A percentile compares a stretch with the other conserved stretches of the same genome.
Evolutionary conservation across 495 filamentous ascomycete species (phyloP).

Genomic region (Penicillium roqueforti): DNA sequence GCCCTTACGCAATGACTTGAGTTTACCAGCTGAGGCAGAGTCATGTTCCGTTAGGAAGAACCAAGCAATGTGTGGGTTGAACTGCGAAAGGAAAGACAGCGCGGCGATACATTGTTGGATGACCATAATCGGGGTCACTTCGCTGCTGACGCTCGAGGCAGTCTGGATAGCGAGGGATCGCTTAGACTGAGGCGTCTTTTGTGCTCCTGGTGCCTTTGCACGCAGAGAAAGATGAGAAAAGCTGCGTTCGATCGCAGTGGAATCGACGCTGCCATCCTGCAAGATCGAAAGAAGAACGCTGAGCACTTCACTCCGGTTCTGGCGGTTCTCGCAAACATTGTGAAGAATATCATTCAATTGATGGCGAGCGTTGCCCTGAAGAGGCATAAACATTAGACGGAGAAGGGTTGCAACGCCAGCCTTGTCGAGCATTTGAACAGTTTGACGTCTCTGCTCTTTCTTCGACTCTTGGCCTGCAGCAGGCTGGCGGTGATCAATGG

Average conservation of each 20-base stretch:
- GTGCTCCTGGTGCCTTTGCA: constrained; percentile 70
- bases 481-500: constrained; percentile 39
- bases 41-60: constrained; percentile 98
- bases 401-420: constrained; percentile 89
- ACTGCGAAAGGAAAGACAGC: constrained; percentile 72
- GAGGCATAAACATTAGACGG: constrained; percentile 93
- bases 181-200: constrained; percentile 76
- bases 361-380: constrained; percentile 74
- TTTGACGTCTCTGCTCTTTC: constrained; percentile 72
- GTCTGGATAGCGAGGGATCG: constrained; percentile 58
- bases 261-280: constrained; percentile 93
- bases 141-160: constrained; percentile 54
- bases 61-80: constrained; percentile 78
- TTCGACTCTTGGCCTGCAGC: constrained; percentile 46
- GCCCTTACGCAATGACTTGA: constrained; percentile 71
- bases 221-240: constrained; percentile 88
- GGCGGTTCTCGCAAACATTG: constrained; percentile 87
- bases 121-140: constrained; percentile 88
- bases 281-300: constrained; percentile 87
- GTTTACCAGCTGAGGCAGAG: constrained; percentile 63
- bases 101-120: constrained; percentile 90
- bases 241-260: constrained; percentile 89
- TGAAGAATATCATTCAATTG: constrained; percentile 81
- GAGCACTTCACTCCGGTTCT: constrained; percentile 92
- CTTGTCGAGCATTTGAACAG: constrained; percentile 96